These are phyloP conservation scores for Sugiyamaella boreocaroliniensis DNA, from an alignment of 805 yeast species.

Conservation along the genomic window DNA sequence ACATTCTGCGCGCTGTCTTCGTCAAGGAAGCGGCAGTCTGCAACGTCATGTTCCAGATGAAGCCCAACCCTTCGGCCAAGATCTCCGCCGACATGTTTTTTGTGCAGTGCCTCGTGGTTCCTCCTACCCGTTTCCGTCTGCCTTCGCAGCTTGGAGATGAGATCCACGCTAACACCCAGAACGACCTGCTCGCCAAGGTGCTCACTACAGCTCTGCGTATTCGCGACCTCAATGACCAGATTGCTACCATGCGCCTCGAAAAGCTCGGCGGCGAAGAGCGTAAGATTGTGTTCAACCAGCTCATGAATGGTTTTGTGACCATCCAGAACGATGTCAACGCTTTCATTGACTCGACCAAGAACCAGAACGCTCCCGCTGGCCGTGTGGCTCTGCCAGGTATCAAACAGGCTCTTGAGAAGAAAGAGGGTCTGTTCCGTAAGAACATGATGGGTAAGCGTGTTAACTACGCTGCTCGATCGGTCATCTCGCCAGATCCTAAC, in stretches of 20 bases:
- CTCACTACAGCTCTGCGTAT: slow-evolving; percentile 74
- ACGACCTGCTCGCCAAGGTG: slow-evolving; percentile 75
- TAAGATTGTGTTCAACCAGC: slow-evolving; percentile 70
- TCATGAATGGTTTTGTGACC: slow-evolving; percentile 94
- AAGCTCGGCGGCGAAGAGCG: slow-evolving; percentile 58
- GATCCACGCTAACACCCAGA: slow-evolving; percentile 89
- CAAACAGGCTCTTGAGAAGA: slow-evolving; percentile 95
- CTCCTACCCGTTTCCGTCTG: slow-evolving; percentile 92
- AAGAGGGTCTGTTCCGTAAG: slow-evolving; percentile 96
- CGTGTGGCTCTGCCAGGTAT: slow-evolving; percentile 86
- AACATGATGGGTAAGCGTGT: slow-evolving; percentile 99
- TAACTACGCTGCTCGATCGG: slow-evolving; percentile 97
- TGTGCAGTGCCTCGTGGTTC: slow-evolving; percentile 81
- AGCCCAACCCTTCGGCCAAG: slow-evolving; percentile 49
- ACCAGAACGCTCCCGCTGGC: slow-evolving; percentile 62
- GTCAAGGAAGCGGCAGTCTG: slow-evolving; percentile 62
- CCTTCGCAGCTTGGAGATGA: slow-evolving; percentile 98
- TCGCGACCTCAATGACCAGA: slow-evolving; percentile 83
- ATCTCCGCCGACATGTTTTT: slow-evolving; percentile 78
- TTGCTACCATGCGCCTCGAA: slow-evolving; percentile 54
- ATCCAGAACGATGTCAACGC: slow-evolving; percentile 93
- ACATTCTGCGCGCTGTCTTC: slow-evolving; percentile 69
- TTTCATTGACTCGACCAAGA: slow-evolving; percentile 85
- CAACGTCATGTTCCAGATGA: slow-evolving; percentile 70
- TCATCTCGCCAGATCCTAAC: slow-evolving; percentile 97